Evolutionary conservation across 331 rosid genomes (phyloP).

Genomic region (Quercus lobata): DNA sequence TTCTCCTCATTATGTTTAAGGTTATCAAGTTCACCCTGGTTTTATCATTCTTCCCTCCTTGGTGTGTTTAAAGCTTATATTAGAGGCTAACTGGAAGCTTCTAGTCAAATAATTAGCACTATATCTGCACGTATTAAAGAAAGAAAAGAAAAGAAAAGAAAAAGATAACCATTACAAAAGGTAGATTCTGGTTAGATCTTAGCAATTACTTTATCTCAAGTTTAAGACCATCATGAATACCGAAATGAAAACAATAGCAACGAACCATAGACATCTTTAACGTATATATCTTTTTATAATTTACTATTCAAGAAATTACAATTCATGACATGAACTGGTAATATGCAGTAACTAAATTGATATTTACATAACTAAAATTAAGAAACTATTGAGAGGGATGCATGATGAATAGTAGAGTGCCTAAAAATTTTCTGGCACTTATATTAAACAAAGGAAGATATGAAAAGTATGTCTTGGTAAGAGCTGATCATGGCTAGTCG

Average conservation of each 20-base stretch:
- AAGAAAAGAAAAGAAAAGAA: no score
- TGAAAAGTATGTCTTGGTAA: not conserved
- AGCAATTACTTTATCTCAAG: not conserved
- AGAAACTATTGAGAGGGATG: not conserved
- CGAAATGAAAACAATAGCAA: not conserved
- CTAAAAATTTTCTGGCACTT: not conserved
- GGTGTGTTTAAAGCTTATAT: no score
- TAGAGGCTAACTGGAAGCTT: no score
- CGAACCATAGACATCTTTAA: not conserved
- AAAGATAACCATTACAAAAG: not conserved
- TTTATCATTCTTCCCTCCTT: no score
- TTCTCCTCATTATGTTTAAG: no score
- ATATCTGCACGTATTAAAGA: no score
- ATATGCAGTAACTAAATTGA: not conserved
- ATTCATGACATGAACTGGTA: not conserved
- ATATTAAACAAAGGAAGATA: not conserved
- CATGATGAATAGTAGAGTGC: not conserved
- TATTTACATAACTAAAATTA: not conserved
- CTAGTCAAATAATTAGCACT: no score
- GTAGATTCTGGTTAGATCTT: not conserved
- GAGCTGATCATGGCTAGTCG: not conserved
- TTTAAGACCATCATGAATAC: not conserved
- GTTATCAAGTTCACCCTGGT: no score
- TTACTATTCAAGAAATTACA: not conserved
- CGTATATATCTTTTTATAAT: not conserved